A percentile compares a stretch with the other conserved stretches of the same genome.
Evolutionary conservation across 805 yeast genomes (phyloP).

Genomic region (Suhomyces sp.): DNA sequence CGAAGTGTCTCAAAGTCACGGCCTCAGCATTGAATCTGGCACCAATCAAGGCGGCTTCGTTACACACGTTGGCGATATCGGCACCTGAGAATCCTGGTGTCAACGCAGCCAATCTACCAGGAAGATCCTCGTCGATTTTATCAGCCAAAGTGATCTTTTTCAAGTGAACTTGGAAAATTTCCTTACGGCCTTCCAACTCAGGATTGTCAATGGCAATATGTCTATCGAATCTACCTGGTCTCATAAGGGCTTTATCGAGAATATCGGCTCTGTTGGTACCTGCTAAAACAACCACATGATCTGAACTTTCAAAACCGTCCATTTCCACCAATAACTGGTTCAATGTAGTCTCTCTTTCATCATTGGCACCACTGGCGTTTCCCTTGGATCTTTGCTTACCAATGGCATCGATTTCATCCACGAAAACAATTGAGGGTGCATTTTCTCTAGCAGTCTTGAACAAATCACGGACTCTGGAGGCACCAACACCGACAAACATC

Average conservation of each 20-base stretch:
- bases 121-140: constrained; percentile 47
- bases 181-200: constrained; percentile 91
- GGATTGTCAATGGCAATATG: constrained; percentile 91
- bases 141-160: constrained; percentile 59
- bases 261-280: constrained; percentile 97
- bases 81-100: constrained; percentile 99
- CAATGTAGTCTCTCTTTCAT: constrained; percentile 94
- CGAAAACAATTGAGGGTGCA: constrained; percentile 95
- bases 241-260: constrained; percentile 84
- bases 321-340: constrained; percentile 95
- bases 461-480: constrained; percentile 93
- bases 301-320: constrained; percentile 93
- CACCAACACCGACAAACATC: constrained; percentile 99
- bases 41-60: constrained; percentile 96
- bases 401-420: constrained; percentile 99
- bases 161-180: constrained; percentile 85
- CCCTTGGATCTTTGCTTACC: constrained; percentile 87
- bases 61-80: constrained; percentile 94
- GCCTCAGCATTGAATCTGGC: constrained; percentile 75
- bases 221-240: constrained; percentile 98
- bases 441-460: constrained; percentile 88
- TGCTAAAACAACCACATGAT: constrained; percentile 94
- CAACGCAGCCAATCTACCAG: constrained; percentile 88
- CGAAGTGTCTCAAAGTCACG: constrained; percentile 80
- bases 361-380: constrained; percentile 76